These are phyloP conservation scores for sweet orange (Citrus sinensis) DNA, from an alignment of 345 rosid species.

Conservation along the genomic window DNA sequence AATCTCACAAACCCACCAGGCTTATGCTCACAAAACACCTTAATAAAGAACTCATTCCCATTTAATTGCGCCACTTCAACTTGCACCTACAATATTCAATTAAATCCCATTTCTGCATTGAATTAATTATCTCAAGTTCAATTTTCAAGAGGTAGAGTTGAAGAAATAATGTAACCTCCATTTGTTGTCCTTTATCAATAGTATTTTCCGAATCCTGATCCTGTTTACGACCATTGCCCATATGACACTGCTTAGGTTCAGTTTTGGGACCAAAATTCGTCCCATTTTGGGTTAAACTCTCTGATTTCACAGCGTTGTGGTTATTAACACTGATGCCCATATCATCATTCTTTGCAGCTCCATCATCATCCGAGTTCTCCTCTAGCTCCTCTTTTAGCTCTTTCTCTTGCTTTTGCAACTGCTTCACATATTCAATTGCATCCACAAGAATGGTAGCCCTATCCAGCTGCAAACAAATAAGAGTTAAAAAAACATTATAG, in stretches of 20 bases:
- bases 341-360: constrained; percentile 27
- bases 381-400: constrained; percentile 88
- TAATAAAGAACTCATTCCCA: constrained; percentile 81
- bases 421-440: constrained; percentile 83
- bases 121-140: too few relatives aligned
- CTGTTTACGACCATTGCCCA: constrained; percentile 33
- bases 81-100: constrained; percentile 48
- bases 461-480: constrained; percentile 49
- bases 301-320: constrained; percentile 22
- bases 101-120: too few relatives aligned
- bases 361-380: constrained; percentile 71
- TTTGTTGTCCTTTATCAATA: constrained; percentile 74
- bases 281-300: constrained; percentile 39
- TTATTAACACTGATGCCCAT: constrained; percentile 28
- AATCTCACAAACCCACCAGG: constrained; percentile 78
- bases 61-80: constrained; percentile 88
- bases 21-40: constrained; percentile 85
- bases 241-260: constrained; percentile 33
- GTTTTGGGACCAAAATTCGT: constrained; percentile 22
- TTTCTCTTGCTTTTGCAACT: constrained; percentile 66
- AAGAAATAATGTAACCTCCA: constrained; percentile 57
- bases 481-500: neutral
- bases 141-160: neutral
- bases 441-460: constrained; percentile 91
- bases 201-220: constrained; percentile 42